Conservation (phyloP, 305 asterid species). For the Solanum hybrid region DNA sequence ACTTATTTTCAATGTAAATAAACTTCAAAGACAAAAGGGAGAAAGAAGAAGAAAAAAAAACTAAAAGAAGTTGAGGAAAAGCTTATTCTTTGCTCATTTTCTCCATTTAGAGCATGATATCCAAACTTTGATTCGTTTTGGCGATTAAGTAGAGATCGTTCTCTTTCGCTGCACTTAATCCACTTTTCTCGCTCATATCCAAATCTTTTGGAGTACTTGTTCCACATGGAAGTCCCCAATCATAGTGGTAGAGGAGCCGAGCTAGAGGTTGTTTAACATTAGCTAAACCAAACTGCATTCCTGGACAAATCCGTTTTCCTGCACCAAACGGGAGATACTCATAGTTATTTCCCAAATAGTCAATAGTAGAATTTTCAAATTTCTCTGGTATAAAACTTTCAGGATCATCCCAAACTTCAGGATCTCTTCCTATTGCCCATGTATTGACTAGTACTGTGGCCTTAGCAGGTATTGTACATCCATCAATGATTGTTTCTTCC, state of each 20-base stretch:
- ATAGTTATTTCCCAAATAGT: neutral
- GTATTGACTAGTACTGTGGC: neutral
- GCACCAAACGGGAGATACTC: neutral
- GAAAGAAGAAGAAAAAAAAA: too few species aligned
- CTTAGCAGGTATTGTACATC: neutral
- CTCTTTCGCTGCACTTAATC: neutral
- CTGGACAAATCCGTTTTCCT: neutral
- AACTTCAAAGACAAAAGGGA: too few species aligned
- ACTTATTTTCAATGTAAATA: too few species aligned
- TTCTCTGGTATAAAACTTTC: constrained; percentile 13
- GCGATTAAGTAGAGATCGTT: neutral
- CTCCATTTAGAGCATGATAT: too few species aligned
- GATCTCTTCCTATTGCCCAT: constrained; percentile 16
- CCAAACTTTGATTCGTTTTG: neutral
- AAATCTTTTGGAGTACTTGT: neutral
- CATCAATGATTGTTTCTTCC: too few species aligned
- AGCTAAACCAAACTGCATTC: neutral
- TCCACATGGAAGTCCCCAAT: neutral
- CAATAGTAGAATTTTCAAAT: neutral
- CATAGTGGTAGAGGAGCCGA: neutral
- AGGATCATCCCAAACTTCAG: constrained; percentile 5
- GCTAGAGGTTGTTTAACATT: neutral
- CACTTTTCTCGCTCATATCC: neutral
- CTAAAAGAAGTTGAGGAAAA: too few species aligned
- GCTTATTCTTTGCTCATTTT: neutral